phyloP scores from a whole-genome alignment of 495 filamentous ascomycete genomes.

The Cudoniella acicularis region DNA sequence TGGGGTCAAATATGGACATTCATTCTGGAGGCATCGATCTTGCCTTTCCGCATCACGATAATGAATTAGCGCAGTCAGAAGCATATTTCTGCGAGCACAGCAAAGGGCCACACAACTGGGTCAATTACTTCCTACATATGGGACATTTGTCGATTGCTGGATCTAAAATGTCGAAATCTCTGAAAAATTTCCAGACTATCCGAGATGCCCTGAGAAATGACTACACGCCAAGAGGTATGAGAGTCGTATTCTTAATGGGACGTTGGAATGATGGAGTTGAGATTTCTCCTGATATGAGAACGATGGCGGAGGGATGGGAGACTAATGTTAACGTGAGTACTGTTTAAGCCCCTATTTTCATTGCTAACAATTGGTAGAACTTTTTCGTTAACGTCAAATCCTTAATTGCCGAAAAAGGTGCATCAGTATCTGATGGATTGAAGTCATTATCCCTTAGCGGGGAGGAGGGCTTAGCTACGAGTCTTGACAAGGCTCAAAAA shows the following conservation, averaged over 20 bases:
- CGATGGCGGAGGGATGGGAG: conserved; percentile 74
- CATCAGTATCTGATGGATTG: conserved; percentile 22
- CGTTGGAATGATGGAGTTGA: conserved; percentile 90
- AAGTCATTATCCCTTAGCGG: conserved; percentile 7
- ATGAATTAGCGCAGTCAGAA: conserved; percentile 91
- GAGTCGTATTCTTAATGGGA: conserved; percentile 85
- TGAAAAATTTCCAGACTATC: conserved; percentile 98
- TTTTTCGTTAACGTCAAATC: conserved; percentile 84
- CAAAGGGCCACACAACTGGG: conserved; percentile 34
- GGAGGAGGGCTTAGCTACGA: conserved; percentile 27
- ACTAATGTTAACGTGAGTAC: conserved; percentile 60
- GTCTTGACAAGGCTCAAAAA: conserved; percentile 59
- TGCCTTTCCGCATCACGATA: conserved; percentile 94
- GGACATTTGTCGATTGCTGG: conserved; percentile 88
- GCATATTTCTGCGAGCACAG: conserved; percentile 65
- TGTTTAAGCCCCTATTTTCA: neutral
- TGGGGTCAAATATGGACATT: conserved; percentile 83
- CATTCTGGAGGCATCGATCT: conserved; percentile 93
- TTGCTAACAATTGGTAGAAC: conserved; percentile 46
- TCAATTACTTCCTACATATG: conserved; percentile 94
- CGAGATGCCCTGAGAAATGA: conserved; percentile 70
- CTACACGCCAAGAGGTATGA: conserved; percentile 76
- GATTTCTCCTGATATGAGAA: conserved; percentile 78
- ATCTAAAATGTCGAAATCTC: conserved; percentile 89
- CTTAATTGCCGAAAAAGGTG: conserved; percentile 41